Percentiles rank a stretch among this genome's conserved stretches.
Evolutionary conservation across 2,329 filamentous ascomycete genomes (phyloP).

Genomic region (Zymoseptoria tritici): DNA sequence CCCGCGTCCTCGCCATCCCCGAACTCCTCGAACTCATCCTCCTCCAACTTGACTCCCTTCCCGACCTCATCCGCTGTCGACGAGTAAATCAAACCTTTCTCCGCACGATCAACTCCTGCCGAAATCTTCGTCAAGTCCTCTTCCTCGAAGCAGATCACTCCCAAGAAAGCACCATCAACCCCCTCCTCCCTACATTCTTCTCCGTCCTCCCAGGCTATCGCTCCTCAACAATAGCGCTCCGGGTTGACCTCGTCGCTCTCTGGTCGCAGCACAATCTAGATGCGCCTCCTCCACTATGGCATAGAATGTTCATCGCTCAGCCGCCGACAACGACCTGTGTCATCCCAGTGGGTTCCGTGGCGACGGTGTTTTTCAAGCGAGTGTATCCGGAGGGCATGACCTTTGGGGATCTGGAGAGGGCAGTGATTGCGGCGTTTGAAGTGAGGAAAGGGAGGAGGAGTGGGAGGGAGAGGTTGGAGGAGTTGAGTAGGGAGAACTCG

Average conservation of each 20-base stretch:
- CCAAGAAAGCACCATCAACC: slow-evolving; percentile 8
- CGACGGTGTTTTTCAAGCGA: slow-evolving; percentile 13
- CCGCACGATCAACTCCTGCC: slow-evolving; percentile 11
- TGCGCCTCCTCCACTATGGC: slow-evolving; percentile 6
- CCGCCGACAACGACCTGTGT: slow-evolving; percentile 16
- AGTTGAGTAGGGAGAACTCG: slow-evolving; percentile 13
- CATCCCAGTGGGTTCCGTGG: slow-evolving; percentile 11
- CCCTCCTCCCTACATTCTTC: slow-evolving; percentile 14
- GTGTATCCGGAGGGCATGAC: slow-evolving; percentile 18
- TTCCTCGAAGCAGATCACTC: slow-evolving; percentile 12
- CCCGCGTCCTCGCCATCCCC: slow-evolving; percentile 13
- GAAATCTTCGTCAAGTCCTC: slow-evolving; percentile 7
- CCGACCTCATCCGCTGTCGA: slow-evolving; percentile 13
- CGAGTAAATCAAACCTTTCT: slow-evolving; percentile 12
- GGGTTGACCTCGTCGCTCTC: slow-evolving; percentile 13
- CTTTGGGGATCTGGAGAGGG: slow-evolving; percentile 13
- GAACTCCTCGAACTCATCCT: slow-evolving; percentile 17
- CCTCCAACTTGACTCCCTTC: slow-evolving; percentile 1
- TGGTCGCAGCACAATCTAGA: slow-evolving; percentile 7
- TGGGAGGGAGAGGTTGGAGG: slow-evolving; percentile 10
- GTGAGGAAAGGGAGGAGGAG: slow-evolving; percentile 12
- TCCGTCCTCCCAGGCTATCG: slow-evolving; percentile 13
- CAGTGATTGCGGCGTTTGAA: slow-evolving; percentile 16
- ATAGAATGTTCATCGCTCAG: slow-evolving; percentile 13
- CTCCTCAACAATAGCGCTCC: slow-evolving; percentile 14